Conservation (phyloP, 371 early-diverging fungal species). For the Mortierella sp. region DNA sequence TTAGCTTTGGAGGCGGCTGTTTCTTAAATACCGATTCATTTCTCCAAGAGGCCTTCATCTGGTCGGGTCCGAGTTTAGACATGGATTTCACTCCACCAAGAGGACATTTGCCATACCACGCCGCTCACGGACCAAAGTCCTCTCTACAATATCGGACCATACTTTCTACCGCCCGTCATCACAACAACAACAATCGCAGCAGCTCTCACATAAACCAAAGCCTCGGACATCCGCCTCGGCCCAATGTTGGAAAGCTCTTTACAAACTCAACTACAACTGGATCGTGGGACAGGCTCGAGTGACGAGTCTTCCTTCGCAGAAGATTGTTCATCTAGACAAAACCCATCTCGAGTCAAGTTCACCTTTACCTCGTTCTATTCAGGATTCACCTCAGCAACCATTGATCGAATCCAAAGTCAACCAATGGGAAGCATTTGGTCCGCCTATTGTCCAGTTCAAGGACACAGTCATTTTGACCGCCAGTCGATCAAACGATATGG, state of each 20-base stretch:
- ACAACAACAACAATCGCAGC: slow-evolving; percentile 5
- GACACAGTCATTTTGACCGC: slow-evolving; percentile 29
- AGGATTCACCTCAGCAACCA: not conserved
- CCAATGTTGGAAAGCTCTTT: slow-evolving; percentile 19
- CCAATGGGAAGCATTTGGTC: not conserved
- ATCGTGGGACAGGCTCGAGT: slow-evolving; percentile 41
- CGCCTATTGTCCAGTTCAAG: slow-evolving; percentile 31
- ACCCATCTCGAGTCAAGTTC: not conserved
- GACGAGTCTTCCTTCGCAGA: slow-evolving; percentile 19
- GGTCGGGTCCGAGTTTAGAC: not conserved
- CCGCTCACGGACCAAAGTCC: not conserved
- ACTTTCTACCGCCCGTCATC: too few relatives aligned
- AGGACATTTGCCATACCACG: not conserved
- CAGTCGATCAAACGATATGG: slow-evolving; percentile 13
- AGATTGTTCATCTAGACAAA: slow-evolving; percentile 13
- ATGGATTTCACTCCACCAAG: not conserved
- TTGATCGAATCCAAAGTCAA: not conserved
- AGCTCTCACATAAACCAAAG: not conserved
- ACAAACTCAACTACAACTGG: slow-evolving; percentile 38
- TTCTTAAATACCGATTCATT: slow-evolving; percentile 27
- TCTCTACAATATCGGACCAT: too few relatives aligned
- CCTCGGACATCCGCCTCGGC: not conserved
- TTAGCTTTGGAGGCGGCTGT: slow-evolving; percentile 43
- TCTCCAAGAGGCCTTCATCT: slow-evolving; percentile 26
- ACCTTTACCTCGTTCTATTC: not conserved